Conservation (phyloP, 768 basidiomycete genomes). For the Mycena filopes region DNA sequence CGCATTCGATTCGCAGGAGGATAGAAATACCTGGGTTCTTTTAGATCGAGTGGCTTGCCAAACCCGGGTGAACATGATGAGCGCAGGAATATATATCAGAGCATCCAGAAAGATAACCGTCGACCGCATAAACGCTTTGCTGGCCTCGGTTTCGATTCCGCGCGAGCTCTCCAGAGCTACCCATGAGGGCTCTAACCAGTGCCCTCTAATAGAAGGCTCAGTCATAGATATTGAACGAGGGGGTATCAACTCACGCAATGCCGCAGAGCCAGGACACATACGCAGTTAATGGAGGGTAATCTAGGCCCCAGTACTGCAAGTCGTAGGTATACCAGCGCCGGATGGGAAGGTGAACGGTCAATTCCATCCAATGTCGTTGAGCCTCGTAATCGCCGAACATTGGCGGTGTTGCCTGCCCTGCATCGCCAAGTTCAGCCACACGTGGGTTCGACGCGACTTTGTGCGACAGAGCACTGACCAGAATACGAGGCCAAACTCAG, state of each 20-base stretch:
- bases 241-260: conserved; percentile 62
- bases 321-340: conserved; percentile 90
- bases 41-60: conserved; percentile 79
- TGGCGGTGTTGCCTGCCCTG: conserved; percentile 78
- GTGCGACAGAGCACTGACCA: conserved; percentile 57
- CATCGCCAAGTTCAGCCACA: conserved; percentile 8
- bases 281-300: conserved; percentile 94
- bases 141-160: conserved; percentile 73
- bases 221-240: not conserved
- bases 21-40: conserved; percentile 73
- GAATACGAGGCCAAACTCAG: conserved; percentile 85
- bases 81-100: conserved; percentile 79
- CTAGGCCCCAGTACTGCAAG: conserved; percentile 91
- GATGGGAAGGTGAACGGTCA: conserved; percentile 81
- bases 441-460: not conserved
- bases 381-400: conserved; percentile 96
- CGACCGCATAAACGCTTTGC: conserved; percentile 83
- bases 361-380: conserved; percentile 95
- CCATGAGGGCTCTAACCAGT: conserved; percentile 66
- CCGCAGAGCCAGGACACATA: conserved; percentile 90
- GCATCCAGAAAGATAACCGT: conserved; percentile 78
- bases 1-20: conserved; percentile 8
- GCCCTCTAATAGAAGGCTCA: conserved; percentile 39
- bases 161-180: conserved; percentile 76
- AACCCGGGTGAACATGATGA: conserved; percentile 70